phyloP scores from a whole-genome alignment of 208 protist genomes.

The Sergeia podlipaevii region DNA sequence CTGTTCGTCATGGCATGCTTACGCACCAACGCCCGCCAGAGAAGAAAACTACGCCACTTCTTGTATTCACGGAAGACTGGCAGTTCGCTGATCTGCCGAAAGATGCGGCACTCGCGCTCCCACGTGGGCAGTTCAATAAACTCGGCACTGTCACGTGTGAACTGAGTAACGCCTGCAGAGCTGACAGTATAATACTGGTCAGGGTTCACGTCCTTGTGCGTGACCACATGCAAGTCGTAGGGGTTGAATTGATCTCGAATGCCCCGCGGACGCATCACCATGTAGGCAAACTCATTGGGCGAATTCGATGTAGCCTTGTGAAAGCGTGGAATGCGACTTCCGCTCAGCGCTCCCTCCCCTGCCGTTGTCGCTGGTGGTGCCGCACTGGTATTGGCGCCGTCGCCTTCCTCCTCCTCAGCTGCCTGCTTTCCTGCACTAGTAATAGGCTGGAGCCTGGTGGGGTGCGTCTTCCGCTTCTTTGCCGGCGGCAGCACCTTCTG shows the following conservation, averaged over 20 bases:
- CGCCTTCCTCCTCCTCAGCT: not conserved
- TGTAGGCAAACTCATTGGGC: constrained; percentile 89
- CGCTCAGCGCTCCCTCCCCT: not conserved
- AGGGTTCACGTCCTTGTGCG: constrained; percentile 81
- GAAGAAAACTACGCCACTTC: constrained; percentile 91
- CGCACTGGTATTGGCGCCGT: not conserved
- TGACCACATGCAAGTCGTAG: constrained; percentile 93
- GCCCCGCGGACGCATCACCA: constrained; percentile 76
- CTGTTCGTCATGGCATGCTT: constrained; percentile 76
- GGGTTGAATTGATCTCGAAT: constrained; percentile 90
- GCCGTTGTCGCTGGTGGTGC: constrained; percentile 5
- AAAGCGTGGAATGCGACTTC: constrained; percentile 60
- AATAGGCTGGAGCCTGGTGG: constrained; percentile 29
- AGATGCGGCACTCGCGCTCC: constrained; percentile 91
- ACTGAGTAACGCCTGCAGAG: constrained; percentile 93
- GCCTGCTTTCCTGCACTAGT: not conserved
- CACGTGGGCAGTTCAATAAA: constrained; percentile 93
- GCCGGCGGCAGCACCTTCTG: constrained; percentile 18
- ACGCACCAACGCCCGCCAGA: constrained; percentile 90
- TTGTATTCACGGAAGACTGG: constrained; percentile 93
- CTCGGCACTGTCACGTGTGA: constrained; percentile 81
- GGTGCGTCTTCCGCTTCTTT: constrained; percentile 16
- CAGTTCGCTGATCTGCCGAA: constrained; percentile 86
- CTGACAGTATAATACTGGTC: constrained; percentile 93
- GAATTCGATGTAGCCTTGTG: constrained; percentile 75